A percentile compares a stretch with the other conserved stretches of the same genome.
phyloP scores from a whole-genome alignment of 2,329 filamentous ascomycete genomes.

The Sodiomyces alkalinus region DNA sequence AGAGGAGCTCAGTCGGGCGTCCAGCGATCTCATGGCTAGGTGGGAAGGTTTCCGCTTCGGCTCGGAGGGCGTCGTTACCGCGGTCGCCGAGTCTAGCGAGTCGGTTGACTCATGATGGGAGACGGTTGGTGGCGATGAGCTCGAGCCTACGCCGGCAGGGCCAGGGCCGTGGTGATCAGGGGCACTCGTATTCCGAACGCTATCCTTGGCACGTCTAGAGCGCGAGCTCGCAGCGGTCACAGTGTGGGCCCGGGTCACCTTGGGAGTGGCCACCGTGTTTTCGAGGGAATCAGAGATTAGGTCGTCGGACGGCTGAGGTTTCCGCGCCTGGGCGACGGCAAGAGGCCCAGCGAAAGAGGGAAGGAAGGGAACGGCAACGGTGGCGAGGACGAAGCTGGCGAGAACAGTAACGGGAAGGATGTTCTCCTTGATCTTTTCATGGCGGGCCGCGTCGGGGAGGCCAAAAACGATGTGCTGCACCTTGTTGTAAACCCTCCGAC shows the following conservation, averaged over 20 bases:
- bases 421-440: conserved; percentile 71
- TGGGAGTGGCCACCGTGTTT: conserved; percentile 23
- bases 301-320: conserved; percentile 49
- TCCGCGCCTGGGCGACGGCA: conserved; percentile 67
- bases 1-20: conserved; percentile 51
- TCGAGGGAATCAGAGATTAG: conserved; percentile 39
- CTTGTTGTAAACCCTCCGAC: conserved; percentile 73
- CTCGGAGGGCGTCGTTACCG: conserved; percentile 17
- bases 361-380: conserved; percentile 58
- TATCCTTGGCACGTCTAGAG: conserved; percentile 31
- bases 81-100: neutral
- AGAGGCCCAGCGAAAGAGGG: conserved; percentile 68
- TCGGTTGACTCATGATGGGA: conserved; percentile 6
- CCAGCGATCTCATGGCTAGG: conserved; percentile 36
- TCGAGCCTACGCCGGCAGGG: neutral
- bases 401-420: conserved; percentile 66
- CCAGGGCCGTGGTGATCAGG: conserved; percentile 19
- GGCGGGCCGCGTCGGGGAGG: conserved; percentile 48
- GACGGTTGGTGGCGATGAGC: conserved; percentile 6
- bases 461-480: conserved; percentile 81
- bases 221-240: conserved; percentile 35
- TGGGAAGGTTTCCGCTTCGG: conserved; percentile 29
- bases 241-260: conserved; percentile 54
- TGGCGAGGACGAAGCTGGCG: conserved; percentile 65
- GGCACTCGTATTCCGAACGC: conserved; percentile 28